A percentile compares a stretch with the other conserved stretches of the same genome.
phyloP scores from a whole-genome alignment of 2,329 filamentous ascomycete species.

The Pseudocercospora vitis region DNA sequence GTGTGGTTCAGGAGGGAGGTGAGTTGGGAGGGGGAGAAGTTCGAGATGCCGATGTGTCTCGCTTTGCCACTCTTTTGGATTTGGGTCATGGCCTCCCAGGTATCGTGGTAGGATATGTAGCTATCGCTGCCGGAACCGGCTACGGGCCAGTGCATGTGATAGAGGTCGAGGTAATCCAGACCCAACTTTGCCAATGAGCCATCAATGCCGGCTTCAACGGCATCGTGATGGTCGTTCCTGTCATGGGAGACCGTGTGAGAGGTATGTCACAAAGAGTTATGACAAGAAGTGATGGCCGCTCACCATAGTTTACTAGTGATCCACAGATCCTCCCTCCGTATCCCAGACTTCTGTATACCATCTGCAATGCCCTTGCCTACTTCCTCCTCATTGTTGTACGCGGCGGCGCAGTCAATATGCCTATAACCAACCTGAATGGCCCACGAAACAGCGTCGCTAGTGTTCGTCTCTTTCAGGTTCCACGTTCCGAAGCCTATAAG shows the following conservation, averaged over 20 bases:
- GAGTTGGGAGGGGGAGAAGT: constrained; percentile 35
- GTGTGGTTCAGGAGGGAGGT: constrained; percentile 30
- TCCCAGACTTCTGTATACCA: constrained; percentile 36
- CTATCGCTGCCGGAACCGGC: constrained; percentile 24
- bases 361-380: constrained; percentile 46
- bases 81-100: constrained; percentile 35
- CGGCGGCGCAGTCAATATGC: constrained; percentile 53
- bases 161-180: constrained; percentile 46
- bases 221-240: constrained; percentile 41
- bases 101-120: constrained; percentile 31
- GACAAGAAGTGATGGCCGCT: too few relatives aligned
- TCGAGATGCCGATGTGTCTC: constrained; percentile 35
- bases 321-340: constrained; percentile 41
- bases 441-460: constrained; percentile 40
- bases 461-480: constrained; percentile 40
- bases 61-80: constrained; percentile 31
- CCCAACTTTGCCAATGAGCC: constrained; percentile 43
- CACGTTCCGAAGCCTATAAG: constrained; percentile 43
- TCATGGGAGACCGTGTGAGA: constrained; percentile 41
- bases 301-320: constrained; percentile 36
- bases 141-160: constrained; percentile 50
- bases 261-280: not conserved
- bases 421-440: constrained; percentile 53
- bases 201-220: constrained; percentile 37
- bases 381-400: constrained; percentile 47